Evolutionary conservation across 2,329 filamentous ascomycete genomes (phyloP).

Genomic region (Sclerotinia trifoliorum): DNA sequence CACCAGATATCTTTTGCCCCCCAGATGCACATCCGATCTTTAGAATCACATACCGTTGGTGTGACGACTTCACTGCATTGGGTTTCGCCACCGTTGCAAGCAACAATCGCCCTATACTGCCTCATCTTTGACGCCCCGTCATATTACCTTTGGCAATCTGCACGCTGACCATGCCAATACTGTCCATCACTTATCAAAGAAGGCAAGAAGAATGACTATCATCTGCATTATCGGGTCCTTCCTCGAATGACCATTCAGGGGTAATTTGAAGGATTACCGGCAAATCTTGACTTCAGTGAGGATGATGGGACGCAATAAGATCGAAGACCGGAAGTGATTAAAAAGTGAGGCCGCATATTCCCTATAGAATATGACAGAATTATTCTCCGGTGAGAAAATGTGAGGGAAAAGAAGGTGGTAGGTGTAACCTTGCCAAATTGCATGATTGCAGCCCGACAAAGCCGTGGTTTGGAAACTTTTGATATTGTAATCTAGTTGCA

Average conservation of each 20-base stretch:
- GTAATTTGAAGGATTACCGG: conserved; percentile 10
- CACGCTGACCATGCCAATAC: conserved; percentile 18
- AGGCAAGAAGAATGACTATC: conserved; percentile 13
- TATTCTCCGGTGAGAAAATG: conserved; percentile 22
- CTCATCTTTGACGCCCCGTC: conserved; percentile 10
- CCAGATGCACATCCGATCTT: conserved; percentile 17
- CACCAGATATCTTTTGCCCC: conserved; percentile 11
- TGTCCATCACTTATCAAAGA: neutral
- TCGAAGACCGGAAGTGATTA: conserved; percentile 11
- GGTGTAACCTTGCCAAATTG: conserved; percentile 29
- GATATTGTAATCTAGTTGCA: conserved; percentile 21
- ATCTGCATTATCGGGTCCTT: conserved; percentile 19
- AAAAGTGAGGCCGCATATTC: conserved; percentile 20
- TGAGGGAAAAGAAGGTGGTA: conserved; percentile 26
- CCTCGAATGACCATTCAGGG: conserved; percentile 16
- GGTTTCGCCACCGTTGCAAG: conserved; percentile 14
- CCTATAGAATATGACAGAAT: conserved; percentile 21
- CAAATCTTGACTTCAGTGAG: conserved; percentile 12
- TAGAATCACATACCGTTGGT: conserved; percentile 20
- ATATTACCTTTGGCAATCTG: conserved; percentile 11
- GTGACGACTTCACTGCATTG: conserved; percentile 19
- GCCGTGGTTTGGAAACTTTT: conserved; percentile 23
- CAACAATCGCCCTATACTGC: neutral
- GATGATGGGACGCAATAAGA: neutral
- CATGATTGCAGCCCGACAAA: conserved; percentile 29